Evolutionary conservation across 2,329 filamentous ascomycete species (phyloP).

Genomic region (Monilinia fructicola): DNA sequence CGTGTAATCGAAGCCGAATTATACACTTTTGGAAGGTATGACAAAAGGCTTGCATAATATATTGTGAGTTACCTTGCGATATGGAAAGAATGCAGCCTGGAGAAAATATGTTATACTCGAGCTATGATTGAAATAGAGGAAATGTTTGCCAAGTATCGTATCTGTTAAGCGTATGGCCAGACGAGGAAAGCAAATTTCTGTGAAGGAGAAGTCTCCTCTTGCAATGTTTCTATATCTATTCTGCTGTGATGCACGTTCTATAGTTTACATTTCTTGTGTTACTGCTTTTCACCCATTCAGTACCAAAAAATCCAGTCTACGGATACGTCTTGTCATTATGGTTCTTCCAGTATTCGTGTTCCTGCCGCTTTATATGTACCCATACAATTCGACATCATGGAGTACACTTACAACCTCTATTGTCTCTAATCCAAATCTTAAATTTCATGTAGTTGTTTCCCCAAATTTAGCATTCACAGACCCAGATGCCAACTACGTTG

Average conservation of each 20-base stretch:
- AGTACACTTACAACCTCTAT: conserved; percentile 28
- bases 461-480: conserved; percentile 25
- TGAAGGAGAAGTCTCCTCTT: conserved; percentile 16
- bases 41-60: conserved; percentile 11
- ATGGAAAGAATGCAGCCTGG: conserved; percentile 1
- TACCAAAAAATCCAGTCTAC: background rate
- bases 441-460: conserved; percentile 32
- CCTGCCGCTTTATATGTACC: conserved; percentile 35
- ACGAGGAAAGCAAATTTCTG: conserved; percentile 4
- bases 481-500: conserved; percentile 32
- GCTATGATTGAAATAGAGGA: background rate
- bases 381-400: conserved; percentile 32
- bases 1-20: conserved; percentile 1
- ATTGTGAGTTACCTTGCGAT: background rate
- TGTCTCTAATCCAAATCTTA: conserved; percentile 29
- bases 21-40: conserved; percentile 18
- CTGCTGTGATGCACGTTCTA: conserved; percentile 6
- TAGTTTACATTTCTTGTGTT: conserved; percentile 1
- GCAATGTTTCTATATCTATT: conserved; percentile 17
- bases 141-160: conserved; percentile 10
- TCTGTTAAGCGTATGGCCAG: background rate
- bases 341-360: conserved; percentile 28
- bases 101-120: background rate
- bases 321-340: conserved; percentile 1
- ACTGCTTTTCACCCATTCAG: background rate